A percentile compares a stretch with the other conserved stretches of the same genome.
Conservation (phyloP, 768 basidiomycete genomes). For the Kwoniella sp. region DNA sequence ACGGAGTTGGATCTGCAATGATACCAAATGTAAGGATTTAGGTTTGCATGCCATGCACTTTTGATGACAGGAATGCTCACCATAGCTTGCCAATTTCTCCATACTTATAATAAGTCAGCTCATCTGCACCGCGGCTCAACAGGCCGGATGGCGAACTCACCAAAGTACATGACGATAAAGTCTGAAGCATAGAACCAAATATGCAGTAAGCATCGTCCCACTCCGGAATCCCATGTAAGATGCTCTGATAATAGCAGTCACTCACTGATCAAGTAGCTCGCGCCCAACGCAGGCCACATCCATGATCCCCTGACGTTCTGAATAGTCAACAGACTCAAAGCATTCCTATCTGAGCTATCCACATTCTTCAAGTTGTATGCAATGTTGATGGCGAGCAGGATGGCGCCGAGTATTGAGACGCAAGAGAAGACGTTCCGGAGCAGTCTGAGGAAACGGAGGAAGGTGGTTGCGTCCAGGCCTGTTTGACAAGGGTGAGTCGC, state of each 20-base stretch:
- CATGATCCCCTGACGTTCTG: conserved; percentile 72
- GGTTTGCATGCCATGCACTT: background rate
- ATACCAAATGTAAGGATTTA: background rate
- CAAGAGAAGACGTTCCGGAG: conserved; percentile 61
- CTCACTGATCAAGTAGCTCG: conserved; percentile 75
- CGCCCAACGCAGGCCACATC: conserved; percentile 81
- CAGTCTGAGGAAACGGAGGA: conserved; percentile 86
- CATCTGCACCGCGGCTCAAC: background rate
- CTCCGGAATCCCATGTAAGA: no score
- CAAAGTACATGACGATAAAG: conserved; percentile 44
- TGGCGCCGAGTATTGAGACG: conserved; percentile 52
- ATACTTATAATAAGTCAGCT: conserved; percentile 31
- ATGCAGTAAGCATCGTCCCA: no score
- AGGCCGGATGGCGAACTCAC: conserved; percentile 16
- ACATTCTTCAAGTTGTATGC: conserved; percentile 77
- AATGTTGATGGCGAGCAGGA: conserved; percentile 80
- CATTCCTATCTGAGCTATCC: conserved; percentile 57
- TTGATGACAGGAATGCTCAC: conserved; percentile 27
- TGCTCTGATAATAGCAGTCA: background rate
- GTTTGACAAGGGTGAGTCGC: no score
- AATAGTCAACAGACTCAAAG: conserved; percentile 68
- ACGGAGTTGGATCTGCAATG: conserved; percentile 65
- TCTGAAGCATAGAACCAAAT: conserved; percentile 10
- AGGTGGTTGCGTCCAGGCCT: conserved; percentile 91
- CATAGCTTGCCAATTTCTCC: conserved; percentile 62